Conservation (phyloP, 1,284 basidiomycete genomes). For the Moesziomyces parantarcticus region DNA sequence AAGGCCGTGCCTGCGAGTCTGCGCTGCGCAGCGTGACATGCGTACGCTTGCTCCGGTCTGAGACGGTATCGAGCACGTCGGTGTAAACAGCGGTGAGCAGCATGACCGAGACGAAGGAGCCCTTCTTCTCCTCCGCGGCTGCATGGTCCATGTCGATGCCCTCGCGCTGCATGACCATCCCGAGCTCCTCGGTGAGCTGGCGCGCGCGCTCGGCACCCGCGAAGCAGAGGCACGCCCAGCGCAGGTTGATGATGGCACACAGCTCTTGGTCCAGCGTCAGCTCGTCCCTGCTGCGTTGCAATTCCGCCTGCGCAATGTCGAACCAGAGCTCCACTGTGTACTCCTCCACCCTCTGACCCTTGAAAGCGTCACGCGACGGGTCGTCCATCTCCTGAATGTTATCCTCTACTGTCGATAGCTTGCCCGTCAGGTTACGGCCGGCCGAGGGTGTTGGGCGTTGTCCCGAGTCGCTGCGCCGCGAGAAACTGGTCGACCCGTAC, state of each 20-base stretch:
- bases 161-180: conserved; percentile 33
- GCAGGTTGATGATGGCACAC: conserved; percentile 40
- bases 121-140: conserved; percentile 37
- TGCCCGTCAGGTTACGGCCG: conserved; percentile 28
- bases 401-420: conserved; percentile 33
- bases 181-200: conserved; percentile 40
- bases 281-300: conserved; percentile 26
- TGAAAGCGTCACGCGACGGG: conserved; percentile 25
- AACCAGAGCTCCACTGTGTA: conserved; percentile 45
- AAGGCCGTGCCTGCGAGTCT: background rate
- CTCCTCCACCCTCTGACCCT: conserved; percentile 31
- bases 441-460: conserved; percentile 2
- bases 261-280: conserved; percentile 40
- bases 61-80: conserved; percentile 40
- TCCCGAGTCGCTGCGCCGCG: conserved; percentile 3
- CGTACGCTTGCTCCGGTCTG: conserved; percentile 31
- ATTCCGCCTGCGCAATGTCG: conserved; percentile 37
- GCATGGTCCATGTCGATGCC: conserved; percentile 41
- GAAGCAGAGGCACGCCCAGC: conserved; percentile 48
- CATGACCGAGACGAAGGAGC: conserved; percentile 33
- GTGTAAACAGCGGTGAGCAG: conserved; percentile 41
- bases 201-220: conserved; percentile 36
- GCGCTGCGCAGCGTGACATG: conserved; percentile 18
- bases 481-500: conserved; percentile 29
- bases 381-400: conserved; percentile 45